Base-by-base conservation (phyloP, 148 eudicot genomes). In the Rhododendron griersonianum region DNA sequence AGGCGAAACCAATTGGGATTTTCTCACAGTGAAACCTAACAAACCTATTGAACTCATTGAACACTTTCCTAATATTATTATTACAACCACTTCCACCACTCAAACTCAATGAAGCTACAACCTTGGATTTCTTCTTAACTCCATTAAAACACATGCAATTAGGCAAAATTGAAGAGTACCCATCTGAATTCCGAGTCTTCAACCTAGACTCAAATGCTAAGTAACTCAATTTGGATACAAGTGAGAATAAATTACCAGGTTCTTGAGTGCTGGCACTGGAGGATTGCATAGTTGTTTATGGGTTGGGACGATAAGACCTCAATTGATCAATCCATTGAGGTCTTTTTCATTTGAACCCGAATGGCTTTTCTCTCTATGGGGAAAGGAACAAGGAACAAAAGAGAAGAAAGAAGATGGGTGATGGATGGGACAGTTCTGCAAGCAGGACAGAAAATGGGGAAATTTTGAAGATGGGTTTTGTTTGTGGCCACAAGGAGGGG, bases 1-100 rank as follows among this genome's bases (percentile, higher is more conserved):
- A 94, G 71, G 94, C 96, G 85, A 95, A 97, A 88, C 95, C 94
- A 87, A 97, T 89, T 81, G 96, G 98, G 83, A 90, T 91, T 86
- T 89, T 92, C 90, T 94, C 95, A 87, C 98, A 95, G 57, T 94
- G 94, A 88, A 95, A 85, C 88, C 91, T 94, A 87, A 95, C 84
- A 77, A 87, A 88, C 84, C 84, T 92, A 89, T 95, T 95, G 65
- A 59, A 59, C 65, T 21, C 65, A 59, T 21, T 59, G 45, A 94
- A 87, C 47, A 90, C 33, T 63, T 81, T 91, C 33, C 90, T 81
- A 84, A 92, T 65, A 25, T 87, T 79, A 84, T 92, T 65, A 25
- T 86, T 91, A n/a, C 90, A 89, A 87, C 91, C 91, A 65, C 88
- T 89, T 81, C 41, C 82, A 84, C 59, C 77, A 16, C 90, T 88